Evolutionary conservation across 306 rosid species (phyloP), one percentile per base, ranked within the genome.

Genomic region (Boehmeria nivea): DNA sequence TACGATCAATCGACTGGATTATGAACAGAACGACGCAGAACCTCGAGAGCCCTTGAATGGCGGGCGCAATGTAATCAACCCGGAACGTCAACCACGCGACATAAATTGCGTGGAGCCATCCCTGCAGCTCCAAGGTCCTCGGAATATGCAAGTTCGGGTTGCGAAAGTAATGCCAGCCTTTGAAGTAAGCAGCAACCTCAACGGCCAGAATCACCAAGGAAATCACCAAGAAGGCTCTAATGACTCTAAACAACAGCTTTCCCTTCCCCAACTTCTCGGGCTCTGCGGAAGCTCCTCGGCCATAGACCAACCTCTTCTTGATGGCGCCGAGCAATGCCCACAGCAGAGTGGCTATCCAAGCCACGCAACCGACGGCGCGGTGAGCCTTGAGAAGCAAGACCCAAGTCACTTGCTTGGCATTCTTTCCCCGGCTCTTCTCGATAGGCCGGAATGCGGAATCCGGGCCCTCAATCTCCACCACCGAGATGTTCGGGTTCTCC

Each of bases 381-480:
- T 82, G 89, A 69, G 89, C 98, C 68, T 73, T 86, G 18, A 86
- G 90, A 75, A 90, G 88, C 74, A 90, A 65, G n/a, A 90, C 83
- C 98, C 96, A 87, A 1, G 87, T 87, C 31, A 81, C 89, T 72
- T 91, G 98, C 44, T 72, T 87, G 1, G 93, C 95, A 75, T 87
- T 91, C 71, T 82, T 87, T 22, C 93, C 89, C 11, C 85, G 76
- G 65, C 69, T 84, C 53, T 80, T 91, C 60, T 87, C 93, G 3
- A 87, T 66, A 20, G 98, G 85, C 67, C 86, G 73, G 72, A 90
- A 87, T 60, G 95, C 98, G 40, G 83, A 69, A 71, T 87, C 89
- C 2, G 95, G 76, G 21, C 94, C 83, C 40, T 78, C 81, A 63
- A 90, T 84, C 78, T 87, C 88, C 44, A 90, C 87, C 24, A 90